Conservation (phyloP, 331 rosid species). For the Phaseolus coccineus region DNA sequence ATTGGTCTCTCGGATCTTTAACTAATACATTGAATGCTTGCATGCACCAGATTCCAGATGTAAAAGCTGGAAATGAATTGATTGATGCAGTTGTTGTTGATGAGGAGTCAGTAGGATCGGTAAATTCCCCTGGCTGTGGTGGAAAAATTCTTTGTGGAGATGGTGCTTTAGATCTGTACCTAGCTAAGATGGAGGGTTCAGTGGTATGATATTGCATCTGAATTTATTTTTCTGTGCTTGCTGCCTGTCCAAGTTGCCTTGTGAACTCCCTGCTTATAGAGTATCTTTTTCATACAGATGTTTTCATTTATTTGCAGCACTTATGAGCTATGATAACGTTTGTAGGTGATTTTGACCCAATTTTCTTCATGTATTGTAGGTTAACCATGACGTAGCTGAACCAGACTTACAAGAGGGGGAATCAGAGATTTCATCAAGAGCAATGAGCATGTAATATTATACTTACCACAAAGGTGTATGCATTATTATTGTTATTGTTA, state of each 20-base stretch:
- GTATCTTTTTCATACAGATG: constrained; percentile 5
- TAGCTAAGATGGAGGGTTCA: constrained; percentile 58
- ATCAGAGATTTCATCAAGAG: constrained; percentile 75
- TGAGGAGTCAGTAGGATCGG: constrained; percentile 73
- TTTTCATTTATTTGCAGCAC: constrained; percentile 24
- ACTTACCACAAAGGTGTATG: constrained; percentile 42
- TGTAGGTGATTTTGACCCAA: constrained; percentile 11
- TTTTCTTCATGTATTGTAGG: constrained; percentile 51
- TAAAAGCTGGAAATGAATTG: constrained; percentile 67
- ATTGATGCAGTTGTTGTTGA: constrained; percentile 83
- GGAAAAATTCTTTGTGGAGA: constrained; percentile 79
- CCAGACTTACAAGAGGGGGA: constrained; percentile 77
- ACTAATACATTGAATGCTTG: constrained; percentile 36
- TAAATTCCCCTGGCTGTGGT: constrained; percentile 62
- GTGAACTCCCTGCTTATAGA: neutral
- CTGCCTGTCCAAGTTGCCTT: neutral
- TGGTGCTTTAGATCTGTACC: constrained; percentile 73
- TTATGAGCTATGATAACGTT: constrained; percentile 17
- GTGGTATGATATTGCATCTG: constrained; percentile 53
- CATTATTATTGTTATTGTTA: constrained; percentile 40
- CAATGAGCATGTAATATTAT: constrained; percentile 71
- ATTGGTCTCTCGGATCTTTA: constrained; percentile 12
- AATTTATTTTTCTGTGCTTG: neutral
- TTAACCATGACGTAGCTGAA: constrained; percentile 53
- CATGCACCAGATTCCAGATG: constrained; percentile 79